phyloP scores from a whole-genome alignment of 345 rosid species.

The Boechera retrofracta region DNA sequence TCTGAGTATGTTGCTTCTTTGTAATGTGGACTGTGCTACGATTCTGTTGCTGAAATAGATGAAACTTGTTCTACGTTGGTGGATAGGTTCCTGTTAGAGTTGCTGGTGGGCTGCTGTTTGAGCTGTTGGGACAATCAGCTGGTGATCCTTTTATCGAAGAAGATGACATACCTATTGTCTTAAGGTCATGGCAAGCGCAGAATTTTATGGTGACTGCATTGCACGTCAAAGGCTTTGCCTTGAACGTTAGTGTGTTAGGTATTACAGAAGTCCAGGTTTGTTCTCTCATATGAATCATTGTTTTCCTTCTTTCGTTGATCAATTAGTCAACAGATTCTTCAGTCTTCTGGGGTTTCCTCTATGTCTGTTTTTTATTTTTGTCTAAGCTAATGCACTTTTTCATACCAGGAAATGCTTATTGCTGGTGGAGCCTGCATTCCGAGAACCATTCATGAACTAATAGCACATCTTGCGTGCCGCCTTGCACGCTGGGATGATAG shows the following conservation, averaged over 20 bases:
- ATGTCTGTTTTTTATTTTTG: neutral
- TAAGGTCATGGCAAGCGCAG: conserved; percentile 71
- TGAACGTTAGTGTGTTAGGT: conserved; percentile 56
- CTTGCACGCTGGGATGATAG: conserved; percentile 82
- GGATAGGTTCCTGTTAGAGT: conserved; percentile 71
- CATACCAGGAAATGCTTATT: conserved; percentile 61
- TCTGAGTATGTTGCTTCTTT: neutral
- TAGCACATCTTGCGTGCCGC: conserved; percentile 64
- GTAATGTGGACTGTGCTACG: neutral
- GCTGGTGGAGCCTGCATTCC: conserved; percentile 56
- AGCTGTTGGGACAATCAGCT: conserved; percentile 70
- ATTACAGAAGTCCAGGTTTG: conserved; percentile 70
- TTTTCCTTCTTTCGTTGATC: neutral
- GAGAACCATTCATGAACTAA: conserved; percentile 56
- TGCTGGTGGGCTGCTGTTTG: conserved; percentile 71
- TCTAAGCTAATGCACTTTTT: conserved; percentile 1
- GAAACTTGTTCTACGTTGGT: conserved; percentile 18
- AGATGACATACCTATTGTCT: conserved; percentile 66
- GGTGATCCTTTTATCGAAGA: conserved; percentile 65
- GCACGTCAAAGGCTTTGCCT: conserved; percentile 61
- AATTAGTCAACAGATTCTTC: neutral
- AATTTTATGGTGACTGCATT: conserved; percentile 59
- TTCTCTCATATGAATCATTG: conserved; percentile 15
- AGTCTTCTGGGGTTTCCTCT: neutral
- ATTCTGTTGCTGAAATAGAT: conserved; percentile 9